Evolutionary conservation across 495 filamentous ascomycete genomes (phyloP), one percentile per base, ranked within the genome.

Genomic region (Jackrogersella multiformis): DNA sequence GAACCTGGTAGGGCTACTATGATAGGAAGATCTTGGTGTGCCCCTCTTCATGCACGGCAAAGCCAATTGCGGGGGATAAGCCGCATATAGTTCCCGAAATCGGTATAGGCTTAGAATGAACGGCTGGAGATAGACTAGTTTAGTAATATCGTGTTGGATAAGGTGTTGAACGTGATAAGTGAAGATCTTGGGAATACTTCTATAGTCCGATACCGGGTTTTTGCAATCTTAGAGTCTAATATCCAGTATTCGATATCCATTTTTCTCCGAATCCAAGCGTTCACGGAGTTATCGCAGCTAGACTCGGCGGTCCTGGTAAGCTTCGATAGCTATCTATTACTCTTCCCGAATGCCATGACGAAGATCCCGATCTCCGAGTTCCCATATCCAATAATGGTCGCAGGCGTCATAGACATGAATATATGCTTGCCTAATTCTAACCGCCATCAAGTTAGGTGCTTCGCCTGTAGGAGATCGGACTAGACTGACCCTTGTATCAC

Each of bases 51-150:
- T 67, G 44, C 53, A 44, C 23, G 34, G 9, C 44, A 23, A 28
- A 13, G 58, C 45, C 57, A 60, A 61, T 69, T 72, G 69, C 66
- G 72, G 72, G 67, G 69, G 69, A 70, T n/a, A 26, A 55, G 60
- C 64, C 61, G 68, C 68, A 49, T 73, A 38, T 57, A 65, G 48
- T 74, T 74, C 64, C 71, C 71, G 57, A 67, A 71, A 74, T 45
- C 61, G 71, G 71, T 52, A 64, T 68, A 10, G 48, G 53, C 26
- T 39, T 56, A 44, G 56, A 42, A 61, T 28, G 10, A 35, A 39
- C 38, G 28, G 39, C 51, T 30, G 18, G 24, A 36, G 41, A 67
- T 61, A 46, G 36, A 23, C 61, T 48, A 54, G 42, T 48, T 35
- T 46, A 46, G 35, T 53, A 61, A 53, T 51, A 44, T 32, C 16